Conservation (phyloP, 495 filamentous ascomycete genomes). For the Penicillium bovifimosum region DNA sequence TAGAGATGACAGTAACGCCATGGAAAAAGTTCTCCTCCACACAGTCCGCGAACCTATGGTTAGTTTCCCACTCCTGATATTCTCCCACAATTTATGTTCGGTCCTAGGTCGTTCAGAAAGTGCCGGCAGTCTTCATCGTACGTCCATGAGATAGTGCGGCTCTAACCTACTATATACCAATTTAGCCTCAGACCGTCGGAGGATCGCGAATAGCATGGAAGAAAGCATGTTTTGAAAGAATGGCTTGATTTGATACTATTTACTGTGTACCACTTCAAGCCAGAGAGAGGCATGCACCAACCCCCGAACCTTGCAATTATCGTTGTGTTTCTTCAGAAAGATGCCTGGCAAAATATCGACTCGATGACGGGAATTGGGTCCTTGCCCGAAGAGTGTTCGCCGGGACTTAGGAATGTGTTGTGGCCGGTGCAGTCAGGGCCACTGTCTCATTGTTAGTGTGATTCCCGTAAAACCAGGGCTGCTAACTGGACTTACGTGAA, state of each 20-base stretch:
- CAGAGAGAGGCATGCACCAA: too few relatives aligned
- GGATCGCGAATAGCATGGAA: too few relatives aligned
- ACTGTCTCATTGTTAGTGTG: slow-evolving; percentile 3
- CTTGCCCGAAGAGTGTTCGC: slow-evolving; percentile 18
- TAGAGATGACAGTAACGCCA: not conserved
- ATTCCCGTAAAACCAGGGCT: not conserved
- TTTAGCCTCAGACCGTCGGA: not conserved
- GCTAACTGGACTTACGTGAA: slow-evolving; percentile 21
- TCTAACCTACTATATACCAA: too few relatives aligned
- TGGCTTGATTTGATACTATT: not conserved
- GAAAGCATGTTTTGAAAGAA: not conserved
- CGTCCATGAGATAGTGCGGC: too few relatives aligned
- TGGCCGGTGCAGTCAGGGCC: slow-evolving; percentile 25
- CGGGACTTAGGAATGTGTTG: slow-evolving; percentile 23
- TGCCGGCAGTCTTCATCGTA: too few relatives aligned
- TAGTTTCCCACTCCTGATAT: too few relatives aligned
- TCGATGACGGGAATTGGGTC: slow-evolving; percentile 23
- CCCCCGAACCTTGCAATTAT: not conserved
- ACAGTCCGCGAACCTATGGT: not conserved
- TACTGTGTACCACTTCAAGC: not conserved
- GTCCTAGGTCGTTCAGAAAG: too few relatives aligned
- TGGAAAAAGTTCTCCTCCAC: not conserved
- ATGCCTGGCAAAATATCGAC: slow-evolving; percentile 24
- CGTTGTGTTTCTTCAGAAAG: not conserved
- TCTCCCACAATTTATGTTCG: too few relatives aligned